A percentile compares a stretch with the other conserved stretches of the same genome.
Conservation (phyloP, 306 rosid species). For the Acacia acuminata region DNA sequence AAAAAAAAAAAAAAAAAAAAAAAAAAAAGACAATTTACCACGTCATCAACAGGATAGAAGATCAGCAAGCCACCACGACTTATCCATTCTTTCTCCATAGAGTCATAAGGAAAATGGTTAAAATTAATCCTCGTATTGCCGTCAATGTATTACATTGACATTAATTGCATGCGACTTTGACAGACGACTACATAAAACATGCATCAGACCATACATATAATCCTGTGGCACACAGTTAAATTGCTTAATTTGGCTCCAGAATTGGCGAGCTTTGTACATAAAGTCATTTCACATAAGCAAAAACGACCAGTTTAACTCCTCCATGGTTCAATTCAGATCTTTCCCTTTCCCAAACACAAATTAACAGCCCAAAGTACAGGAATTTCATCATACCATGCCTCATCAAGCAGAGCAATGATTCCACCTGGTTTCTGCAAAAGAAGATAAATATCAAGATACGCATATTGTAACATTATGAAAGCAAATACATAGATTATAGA, state of each 20-base stretch:
- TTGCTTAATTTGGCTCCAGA: slow-evolving; percentile 20
- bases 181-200: background rate
- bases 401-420: slow-evolving; percentile 85
- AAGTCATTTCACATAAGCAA: slow-evolving; percentile 24
- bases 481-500: background rate
- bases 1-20: slow-evolving; percentile 10
- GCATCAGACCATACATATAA: slow-evolving; percentile 23
- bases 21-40: slow-evolving; percentile 21
- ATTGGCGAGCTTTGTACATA: slow-evolving; percentile 19
- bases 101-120: slow-evolving; percentile 22
- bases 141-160: slow-evolving; percentile 20
- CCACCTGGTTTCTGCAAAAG: slow-evolving; percentile 91
- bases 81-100: slow-evolving; percentile 21
- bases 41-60: slow-evolving; percentile 18
- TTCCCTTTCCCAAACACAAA: slow-evolving; percentile 25
- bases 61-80: slow-evolving; percentile 29
- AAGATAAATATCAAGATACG: slow-evolving; percentile 16
- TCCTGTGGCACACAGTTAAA: background rate
- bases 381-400: slow-evolving; percentile 80
- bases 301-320: background rate
- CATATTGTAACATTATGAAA: slow-evolving; percentile 23
- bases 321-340: slow-evolving; percentile 2
- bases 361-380: slow-evolving; percentile 21
- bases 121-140: slow-evolving; percentile 2
- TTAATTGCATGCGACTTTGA: slow-evolving; percentile 25